These are phyloP conservation scores for Oryza meyeriana DNA, from an alignment of 176 grass and related monocot species.

Conservation along the genomic window DNA sequence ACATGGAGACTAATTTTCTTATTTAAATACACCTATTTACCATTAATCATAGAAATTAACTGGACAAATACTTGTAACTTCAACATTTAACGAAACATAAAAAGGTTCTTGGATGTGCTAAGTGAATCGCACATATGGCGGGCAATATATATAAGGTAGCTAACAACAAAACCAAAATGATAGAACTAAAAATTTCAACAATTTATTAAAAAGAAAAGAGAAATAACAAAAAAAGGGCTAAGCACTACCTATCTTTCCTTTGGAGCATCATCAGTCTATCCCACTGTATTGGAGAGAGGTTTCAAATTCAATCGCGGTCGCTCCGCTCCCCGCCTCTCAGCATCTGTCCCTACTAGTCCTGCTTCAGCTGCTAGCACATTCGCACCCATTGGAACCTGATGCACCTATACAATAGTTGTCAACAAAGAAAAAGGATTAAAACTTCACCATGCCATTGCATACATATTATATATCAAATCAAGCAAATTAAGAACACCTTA, in stretches of 20 bases:
- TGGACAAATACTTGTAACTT: neutral
- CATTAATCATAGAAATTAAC: neutral
- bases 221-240: conserved; percentile 1
- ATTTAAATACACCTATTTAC: neutral
- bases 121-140: neutral
- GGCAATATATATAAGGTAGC: neutral
- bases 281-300: conserved; percentile 53
- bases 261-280: conserved; percentile 48
- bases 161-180: conserved; percentile 10
- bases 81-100: neutral
- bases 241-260: conserved; percentile 57
- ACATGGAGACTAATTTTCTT: neutral
- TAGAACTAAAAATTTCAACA: neutral
- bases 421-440: conserved; percentile 14
- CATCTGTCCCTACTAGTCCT: conserved; percentile 40
- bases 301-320: conserved; percentile 78
- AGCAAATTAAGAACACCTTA: neutral
- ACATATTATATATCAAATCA: neutral
- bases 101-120: neutral
- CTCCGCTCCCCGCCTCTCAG: conserved; percentile 42
- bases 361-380: conserved; percentile 36
- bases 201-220: neutral
- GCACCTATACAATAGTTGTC: conserved; percentile 36
- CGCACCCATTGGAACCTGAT: conserved; percentile 10
- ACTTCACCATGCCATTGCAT: neutral